Percentiles rank a stretch among this genome's conserved stretches.
Evolutionary conservation across 352 stramenopile genomes (phyloP).

Genomic region (Plasmopara muralis): DNA sequence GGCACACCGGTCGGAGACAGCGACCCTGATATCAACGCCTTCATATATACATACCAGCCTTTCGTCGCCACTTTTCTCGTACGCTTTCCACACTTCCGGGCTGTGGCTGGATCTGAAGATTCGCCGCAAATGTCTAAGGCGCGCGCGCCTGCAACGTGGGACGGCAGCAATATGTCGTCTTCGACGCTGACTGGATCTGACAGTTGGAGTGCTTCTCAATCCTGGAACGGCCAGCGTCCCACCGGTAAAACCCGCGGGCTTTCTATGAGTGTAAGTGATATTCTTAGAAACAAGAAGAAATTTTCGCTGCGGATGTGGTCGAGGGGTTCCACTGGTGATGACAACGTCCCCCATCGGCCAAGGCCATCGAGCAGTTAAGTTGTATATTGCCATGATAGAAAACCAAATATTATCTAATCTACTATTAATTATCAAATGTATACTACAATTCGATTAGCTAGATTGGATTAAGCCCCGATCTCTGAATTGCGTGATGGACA

Average conservation of each 20-base stretch:
- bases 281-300: constrained; percentile 55
- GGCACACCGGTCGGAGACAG: constrained; percentile 47
- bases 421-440: background rate
- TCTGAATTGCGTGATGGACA: constrained; percentile 16
- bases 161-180: constrained; percentile 24
- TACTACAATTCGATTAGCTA: no score
- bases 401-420: constrained; percentile 29
- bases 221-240: constrained; percentile 32
- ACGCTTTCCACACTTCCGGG: constrained; percentile 50
- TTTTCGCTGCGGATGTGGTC: constrained; percentile 71
- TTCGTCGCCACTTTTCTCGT: constrained; percentile 56
- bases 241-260: constrained; percentile 49
- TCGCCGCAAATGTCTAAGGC: constrained; percentile 16
- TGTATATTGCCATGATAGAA: constrained; percentile 20
- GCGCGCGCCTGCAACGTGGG: constrained; percentile 19
- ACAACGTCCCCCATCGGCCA: constrained; percentile 11
- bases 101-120: constrained; percentile 22
- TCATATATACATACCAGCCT: constrained; percentile 58
- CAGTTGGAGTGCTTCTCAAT: constrained; percentile 23
- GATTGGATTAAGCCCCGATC: no score
- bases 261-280: constrained; percentile 47
- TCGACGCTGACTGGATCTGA: constrained; percentile 23
- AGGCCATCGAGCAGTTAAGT: constrained; percentile 7
- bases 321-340: constrained; percentile 10
- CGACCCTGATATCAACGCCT: constrained; percentile 48